Percentiles rank a stretch among this genome's conserved stretches.
Conservation (phyloP, 345 rosid species). For the Salix viminalis region DNA sequence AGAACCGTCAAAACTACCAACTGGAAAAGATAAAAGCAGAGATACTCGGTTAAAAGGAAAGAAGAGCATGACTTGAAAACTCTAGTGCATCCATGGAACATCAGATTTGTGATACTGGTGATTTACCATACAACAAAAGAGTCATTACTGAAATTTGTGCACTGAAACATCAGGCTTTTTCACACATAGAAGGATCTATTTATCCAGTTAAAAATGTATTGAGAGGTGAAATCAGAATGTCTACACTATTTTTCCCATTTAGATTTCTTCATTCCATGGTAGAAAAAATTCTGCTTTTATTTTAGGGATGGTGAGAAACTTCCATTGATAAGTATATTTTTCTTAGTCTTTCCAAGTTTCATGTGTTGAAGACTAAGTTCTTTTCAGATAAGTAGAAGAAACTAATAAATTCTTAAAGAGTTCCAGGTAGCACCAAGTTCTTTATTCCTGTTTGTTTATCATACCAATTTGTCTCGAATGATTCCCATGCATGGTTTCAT, state of each 20-base stretch:
- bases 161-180: background rate
- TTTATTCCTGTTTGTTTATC: background rate
- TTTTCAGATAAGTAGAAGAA: background rate
- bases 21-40: slow-evolving; percentile 37
- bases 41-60: slow-evolving; percentile 17
- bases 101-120: background rate
- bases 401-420: no score
- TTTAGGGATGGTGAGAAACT: slow-evolving; percentile 8
- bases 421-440: background rate
- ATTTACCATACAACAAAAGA: slow-evolving; percentile 2
- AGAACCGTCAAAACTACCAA: slow-evolving; percentile 32
- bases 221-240: slow-evolving; percentile 16
- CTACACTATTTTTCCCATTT: slow-evolving; percentile 2
- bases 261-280: background rate
- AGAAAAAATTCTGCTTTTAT: background rate
- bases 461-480: background rate
- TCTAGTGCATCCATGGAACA: background rate
- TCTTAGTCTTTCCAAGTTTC: background rate
- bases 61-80: slow-evolving; percentile 8
- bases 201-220: background rate
- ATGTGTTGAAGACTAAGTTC: background rate
- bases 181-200: background rate
- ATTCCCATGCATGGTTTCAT: background rate
- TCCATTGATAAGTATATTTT: slow-evolving; percentile 5
- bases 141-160: slow-evolving; percentile 5